Base-by-base conservation (phyloP, 2,329 filamentous ascomycete species). In the Chrysoporthe deuterocubensis region DNA sequence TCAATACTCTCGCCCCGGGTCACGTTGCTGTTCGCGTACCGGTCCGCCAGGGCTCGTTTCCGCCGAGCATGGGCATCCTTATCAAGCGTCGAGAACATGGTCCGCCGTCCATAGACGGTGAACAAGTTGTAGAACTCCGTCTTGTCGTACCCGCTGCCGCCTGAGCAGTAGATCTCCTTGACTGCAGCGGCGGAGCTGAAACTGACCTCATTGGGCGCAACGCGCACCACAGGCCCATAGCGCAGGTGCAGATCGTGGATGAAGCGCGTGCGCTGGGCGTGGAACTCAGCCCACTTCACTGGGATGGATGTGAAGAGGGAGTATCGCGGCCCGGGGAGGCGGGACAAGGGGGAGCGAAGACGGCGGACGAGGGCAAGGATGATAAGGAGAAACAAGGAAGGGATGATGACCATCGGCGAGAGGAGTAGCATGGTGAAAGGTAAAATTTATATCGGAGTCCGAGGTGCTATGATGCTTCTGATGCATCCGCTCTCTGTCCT, bases 21-120 rank as follows among this genome's bases (percentile, higher is more conserved):
- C 62, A 92, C 80, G 73, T 90, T 92, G 65, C 85, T 87, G 76
- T 91, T 92, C 42, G 89, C 87, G 75, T 92, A 92, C 42, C 88
- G 82, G 73, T 91, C 88, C 1, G 89, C 89, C 57, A 92, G 81
- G 60, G 89, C 79, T 40, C 88, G 83, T 74, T 89, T 90, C 68
- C 88, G 83, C 70, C 84, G 85, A 42, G 85, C 86, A 73, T 92
- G 90, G 85, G 90, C 81, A 6, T 81, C 80, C 73, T 86, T 88
- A 66, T 83, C 82, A 67, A 88, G 72, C 0, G 82, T 88, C 18
- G 85, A 85, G 70, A 89, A 89, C 86, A 89, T 88, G 65, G 85
- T 88, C 70, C 85, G 84, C 69, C 82, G 81, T 13, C 83, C 85
- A 71, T 86, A 89, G 3, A 88, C 80, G 67, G 74, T 83, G 70